Conservation (phyloP, 352 stramenopile genomes). For the Vaucheria bursata region DNA sequence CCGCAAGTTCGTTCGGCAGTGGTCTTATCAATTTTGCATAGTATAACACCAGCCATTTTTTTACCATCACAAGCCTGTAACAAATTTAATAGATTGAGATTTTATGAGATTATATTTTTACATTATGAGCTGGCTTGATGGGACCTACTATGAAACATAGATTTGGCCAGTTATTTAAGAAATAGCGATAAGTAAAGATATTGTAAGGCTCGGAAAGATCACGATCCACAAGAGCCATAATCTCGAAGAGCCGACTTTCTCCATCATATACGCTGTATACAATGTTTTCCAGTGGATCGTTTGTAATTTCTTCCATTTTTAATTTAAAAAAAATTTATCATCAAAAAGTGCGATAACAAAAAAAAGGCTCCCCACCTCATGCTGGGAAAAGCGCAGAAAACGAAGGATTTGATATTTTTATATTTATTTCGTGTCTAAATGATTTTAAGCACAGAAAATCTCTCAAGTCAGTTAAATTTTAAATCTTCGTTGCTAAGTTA, state of each 20-base stretch:
- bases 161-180: conserved; percentile 84
- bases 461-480: too few relatives aligned
- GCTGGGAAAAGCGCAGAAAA: too few relatives aligned
- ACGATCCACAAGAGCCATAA: conserved; percentile 83
- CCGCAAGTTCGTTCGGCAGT: conserved; percentile 62
- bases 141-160: conserved; percentile 67
- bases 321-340: too few relatives aligned
- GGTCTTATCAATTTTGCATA: conserved; percentile 76
- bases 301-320: too few relatives aligned
- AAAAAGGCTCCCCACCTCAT: too few relatives aligned
- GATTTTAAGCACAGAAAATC: too few relatives aligned
- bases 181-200: conserved; percentile 93
- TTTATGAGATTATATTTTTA: background rate
- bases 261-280: conserved; percentile 44
- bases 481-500: too few relatives aligned
- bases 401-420: too few relatives aligned
- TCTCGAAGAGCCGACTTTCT: conserved; percentile 62
- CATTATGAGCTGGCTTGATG: conserved; percentile 38
- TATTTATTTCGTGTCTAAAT: too few relatives aligned
- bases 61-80: conserved; percentile 22
- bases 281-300: conserved; percentile 4
- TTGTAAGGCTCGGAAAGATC: conserved; percentile 88
- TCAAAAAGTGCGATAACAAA: too few relatives aligned
- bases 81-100: background rate
- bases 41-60: conserved; percentile 71